Evolutionary conservation across 768 basidiomycete species (phyloP), one percentile per base, ranked within the genome.

Genomic region (Trametes meyenii): DNA sequence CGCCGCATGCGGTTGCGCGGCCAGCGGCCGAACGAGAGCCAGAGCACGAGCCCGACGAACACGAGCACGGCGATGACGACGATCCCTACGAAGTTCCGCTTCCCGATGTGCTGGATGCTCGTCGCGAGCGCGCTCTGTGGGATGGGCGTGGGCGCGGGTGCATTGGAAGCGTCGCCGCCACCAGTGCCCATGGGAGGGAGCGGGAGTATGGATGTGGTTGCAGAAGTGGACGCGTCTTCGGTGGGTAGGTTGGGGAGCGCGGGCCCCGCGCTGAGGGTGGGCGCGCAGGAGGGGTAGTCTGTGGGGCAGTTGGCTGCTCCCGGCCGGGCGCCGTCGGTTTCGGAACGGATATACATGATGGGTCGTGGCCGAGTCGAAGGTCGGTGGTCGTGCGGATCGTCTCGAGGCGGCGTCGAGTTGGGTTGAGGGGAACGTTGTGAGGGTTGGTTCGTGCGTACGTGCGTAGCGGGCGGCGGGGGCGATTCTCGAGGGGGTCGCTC

Each of bases 1-100:
- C 63, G 60, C 29, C 51, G 45, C 48, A 57, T 12, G 24, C 51
- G 44, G 33, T 33, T 19, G 39, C 57, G 62, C 40, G 69, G 64
- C 67, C 67, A 69, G 58, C 66, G 61, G 40, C 67, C 67, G 45
- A 71, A 69, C 44, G 64, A 58, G 56, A 71, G 55, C 67, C 68
- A 70, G 53, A 74, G 71, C 19, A 49, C 57, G 64, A 67, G 46
- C 10, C 61, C 70, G 52, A 71, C 61, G 55, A 68, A 42, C 59
- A 66, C 66, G 58, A 73, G 58, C 12, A 66, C 50, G 23, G 60
- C 69, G 58, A 73, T 57, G 56, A 69, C 58, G 67, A 71, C 60
- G 54, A 73, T 56, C 51, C 69, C 67, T 46, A 69, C 55, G 53
- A 69, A 66, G 67, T 71, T 70, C 58, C 60, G 60, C 36, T 60